Base-by-base conservation (phyloP, 768 basidiomycete species). In the Pulveroboletus sp. region DNA sequence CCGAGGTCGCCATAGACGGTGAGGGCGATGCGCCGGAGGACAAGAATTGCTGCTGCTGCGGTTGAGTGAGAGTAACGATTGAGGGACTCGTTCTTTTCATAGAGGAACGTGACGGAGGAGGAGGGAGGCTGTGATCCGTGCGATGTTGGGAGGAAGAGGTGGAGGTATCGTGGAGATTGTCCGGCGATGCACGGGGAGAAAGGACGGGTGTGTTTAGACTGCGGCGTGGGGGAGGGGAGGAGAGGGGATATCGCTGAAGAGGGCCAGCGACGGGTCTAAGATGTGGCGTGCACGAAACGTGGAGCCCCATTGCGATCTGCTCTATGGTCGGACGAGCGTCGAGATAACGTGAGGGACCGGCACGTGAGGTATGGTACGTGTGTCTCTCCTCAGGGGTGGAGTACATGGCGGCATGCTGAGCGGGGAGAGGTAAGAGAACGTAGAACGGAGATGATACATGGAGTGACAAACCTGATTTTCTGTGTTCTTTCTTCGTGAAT, bases 251-350 rank as follows among this genome's bases (percentile, higher is more conserved):
- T 26, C 60, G 56, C 10, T 55, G 66, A 37, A 49, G 57, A 13
- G 62, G 44, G 38, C 46, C 56, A 8, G 49, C 31, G 28, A 56
- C 62, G 8, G 77, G 73, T 38, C 81, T 76, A 27, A 88, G 68
- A 62, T 88, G 86, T 4, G 86, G 86, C 1, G 86, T 89, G 33
- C 83, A 80, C 6, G 86, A 88, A 28, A 84, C 70, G 65, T 89
- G 86, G 21, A 89, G 74, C 17, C 86, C 86, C 85, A 89, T 88
- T 13, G 84, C 82, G 53, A 89, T 89, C 68, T 89, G 86, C 59
- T 84, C 81, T 36, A 86, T 76, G 41, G 81, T 83, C 1, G 86
- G 86, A 14, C 77, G 80, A 27, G 75, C 65, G 53, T 75, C 72
- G 42, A 62, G 63, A 52, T 69, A 60, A 51, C 69, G 76, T 44